Evolutionary conservation across 257 asterid species (phyloP).

Genomic region (Plectranthus barbatus): DNA sequence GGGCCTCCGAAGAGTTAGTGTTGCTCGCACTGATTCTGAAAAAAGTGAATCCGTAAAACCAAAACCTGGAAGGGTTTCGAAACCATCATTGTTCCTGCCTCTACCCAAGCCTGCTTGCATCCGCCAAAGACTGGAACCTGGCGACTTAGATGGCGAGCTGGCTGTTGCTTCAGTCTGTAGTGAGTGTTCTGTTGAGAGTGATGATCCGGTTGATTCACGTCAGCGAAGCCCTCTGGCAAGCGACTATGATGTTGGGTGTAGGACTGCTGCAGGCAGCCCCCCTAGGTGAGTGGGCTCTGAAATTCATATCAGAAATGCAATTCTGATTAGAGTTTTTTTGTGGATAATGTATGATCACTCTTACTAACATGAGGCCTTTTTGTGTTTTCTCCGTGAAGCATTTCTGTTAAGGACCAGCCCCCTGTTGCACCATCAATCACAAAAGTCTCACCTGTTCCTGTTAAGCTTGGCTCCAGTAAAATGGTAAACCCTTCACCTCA

Average conservation of each 20-base stretch:
- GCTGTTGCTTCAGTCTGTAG: conserved; percentile 74
- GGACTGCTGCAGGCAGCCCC: conserved; percentile 75
- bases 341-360: conserved; percentile 1
- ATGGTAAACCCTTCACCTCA: conserved; percentile 56
- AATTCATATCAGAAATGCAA: conserved; percentile 4
- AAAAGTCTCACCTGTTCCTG: conserved; percentile 46
- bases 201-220: conserved; percentile 66
- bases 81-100: conserved; percentile 58
- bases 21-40: conserved; percentile 54
- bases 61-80: conserved; percentile 45
- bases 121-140: conserved; percentile 56
- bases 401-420: conserved; percentile 53
- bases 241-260: conserved; percentile 69
- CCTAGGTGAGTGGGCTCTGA: conserved; percentile 52
- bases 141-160: conserved; percentile 58
- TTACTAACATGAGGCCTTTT: conserved; percentile 15
- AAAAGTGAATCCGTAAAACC: conserved; percentile 48
- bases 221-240: conserved; percentile 69
- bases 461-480: conserved; percentile 52
- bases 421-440: conserved; percentile 42
- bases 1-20: conserved; percentile 40
- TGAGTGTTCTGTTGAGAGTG: conserved; percentile 79
- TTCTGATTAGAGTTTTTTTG: conserved; percentile 3
- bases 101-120: conserved; percentile 86
- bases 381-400: conserved; percentile 33